Evolutionary conservation across 2,329 filamentous ascomycete genomes (phyloP).

Genomic region (Penicillium hordei): DNA sequence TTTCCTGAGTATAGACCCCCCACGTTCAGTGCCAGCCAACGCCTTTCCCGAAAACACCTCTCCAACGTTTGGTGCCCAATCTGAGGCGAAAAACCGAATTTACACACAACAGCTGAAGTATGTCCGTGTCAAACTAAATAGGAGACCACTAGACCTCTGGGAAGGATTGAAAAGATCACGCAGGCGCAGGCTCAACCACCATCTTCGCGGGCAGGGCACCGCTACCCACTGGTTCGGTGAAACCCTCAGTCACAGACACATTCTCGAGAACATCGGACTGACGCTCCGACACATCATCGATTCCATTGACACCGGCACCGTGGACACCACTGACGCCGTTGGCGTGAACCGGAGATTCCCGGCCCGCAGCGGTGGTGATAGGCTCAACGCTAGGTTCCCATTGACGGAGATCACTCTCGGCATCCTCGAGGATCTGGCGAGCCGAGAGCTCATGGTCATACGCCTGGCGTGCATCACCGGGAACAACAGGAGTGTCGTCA

Average conservation of each 20-base stretch:
- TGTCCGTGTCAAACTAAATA: conserved; percentile 9
- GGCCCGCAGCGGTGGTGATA: conserved; percentile 51
- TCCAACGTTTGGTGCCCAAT: conserved; percentile 8
- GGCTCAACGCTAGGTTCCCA: conserved; percentile 65
- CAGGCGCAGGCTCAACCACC: conserved; percentile 15
- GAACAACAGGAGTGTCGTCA: conserved; percentile 85
- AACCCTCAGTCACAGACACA: conserved; percentile 2
- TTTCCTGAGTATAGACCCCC: conserved; percentile 9
- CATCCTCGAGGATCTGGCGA: conserved; percentile 85
- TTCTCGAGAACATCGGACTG: conserved; percentile 11
- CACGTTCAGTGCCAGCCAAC: conserved; percentile 4
- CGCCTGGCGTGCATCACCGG: conserved; percentile 71
- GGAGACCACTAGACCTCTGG: background rate
- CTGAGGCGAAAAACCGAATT: conserved; percentile 2
- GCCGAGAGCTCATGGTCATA: conserved; percentile 69
- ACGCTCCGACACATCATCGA: conserved; percentile 6
- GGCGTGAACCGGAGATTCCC: conserved; percentile 12
- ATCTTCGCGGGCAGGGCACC: conserved; percentile 17
- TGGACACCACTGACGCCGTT: background rate
- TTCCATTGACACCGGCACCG: background rate
- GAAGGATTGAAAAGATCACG: background rate
- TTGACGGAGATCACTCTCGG: conserved; percentile 79
- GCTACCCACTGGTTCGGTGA: conserved; percentile 12
- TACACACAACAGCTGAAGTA: conserved; percentile 15
- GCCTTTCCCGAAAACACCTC: conserved; percentile 6